Evolutionary conservation across 1,284 basidiomycete species (phyloP), one percentile per base, ranked within the genome.

Genomic region (Cryptococcus neoformans): DNA sequence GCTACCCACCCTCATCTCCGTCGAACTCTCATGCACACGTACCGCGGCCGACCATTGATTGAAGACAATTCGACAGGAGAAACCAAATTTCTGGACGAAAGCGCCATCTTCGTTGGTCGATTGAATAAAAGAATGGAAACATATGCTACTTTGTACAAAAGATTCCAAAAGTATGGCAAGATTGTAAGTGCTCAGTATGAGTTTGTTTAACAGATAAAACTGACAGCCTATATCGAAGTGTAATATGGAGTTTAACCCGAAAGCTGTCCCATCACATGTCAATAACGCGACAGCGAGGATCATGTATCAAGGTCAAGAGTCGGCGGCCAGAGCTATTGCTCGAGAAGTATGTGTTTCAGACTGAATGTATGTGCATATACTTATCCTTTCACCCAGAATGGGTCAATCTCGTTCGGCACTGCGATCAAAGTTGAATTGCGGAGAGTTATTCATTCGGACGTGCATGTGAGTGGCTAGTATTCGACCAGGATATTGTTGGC

Each of bases 151-250:
- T 55, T 75, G 6, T 57, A 65, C 11, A 44, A 53, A 14, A 54
- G 72, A 6, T 75, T 75, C 42, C 56, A 47, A n/a, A 58, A 47
- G n/a, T 69, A 75, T 55, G 73, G 73, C 1, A 51, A 44, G n/a
- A 65, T 75, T 28, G 65, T 72, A 34, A 62, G 65, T 62, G 2
- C 41, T 42, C 28, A 28, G 28, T 28, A 28, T 28, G 28, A 28
- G 9, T 14, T 9, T 10, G 14, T 7, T 17, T 45, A 10, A 11
- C 48, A 35, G 17, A 28, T 48, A 28, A 21, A 36, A 4, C 14
- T 17, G 4, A 0, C 10, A 34, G 36, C 52, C 56, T 44, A 63
- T 37, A 10, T 28, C 28, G 28, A 28, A 28, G 28, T 28, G 28
- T 28, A 28, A 54, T 2, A 55, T 74, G 47, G 70, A 72, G 51